A percentile compares a stretch with the other conserved stretches of the same genome.
Conservation (phyloP, 192 early-diverging fungal genomes). For the Pilobolus umbonatus region DNA sequence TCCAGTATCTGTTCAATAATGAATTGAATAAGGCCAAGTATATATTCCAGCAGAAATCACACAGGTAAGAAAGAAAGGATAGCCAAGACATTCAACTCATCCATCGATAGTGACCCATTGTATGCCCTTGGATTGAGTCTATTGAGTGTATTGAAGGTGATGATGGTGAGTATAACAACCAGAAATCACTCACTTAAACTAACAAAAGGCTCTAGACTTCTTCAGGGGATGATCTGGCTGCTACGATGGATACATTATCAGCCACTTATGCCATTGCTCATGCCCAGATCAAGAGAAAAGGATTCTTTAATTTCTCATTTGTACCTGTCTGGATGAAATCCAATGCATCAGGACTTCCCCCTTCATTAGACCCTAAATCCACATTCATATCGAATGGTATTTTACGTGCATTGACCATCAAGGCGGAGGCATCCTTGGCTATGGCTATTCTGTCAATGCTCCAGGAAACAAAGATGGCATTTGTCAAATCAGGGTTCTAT, state of each 20-base stretch:
- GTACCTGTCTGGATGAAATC: too few species aligned
- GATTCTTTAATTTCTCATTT: conserved; percentile 33
- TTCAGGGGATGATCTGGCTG: conserved; percentile 39
- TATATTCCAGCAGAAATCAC: conserved; percentile 43
- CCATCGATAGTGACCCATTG: conserved; percentile 34
- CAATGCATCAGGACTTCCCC: conserved; percentile 5
- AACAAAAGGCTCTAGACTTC: conserved; percentile 40
- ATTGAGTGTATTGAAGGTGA: conserved; percentile 37
- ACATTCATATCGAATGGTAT: conserved; percentile 41
- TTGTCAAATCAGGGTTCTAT: conserved; percentile 46
- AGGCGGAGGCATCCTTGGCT: conserved; percentile 43
- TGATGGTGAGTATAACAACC: conserved; percentile 23
- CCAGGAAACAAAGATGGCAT: conserved; percentile 46
- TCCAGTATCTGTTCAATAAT: conserved; percentile 47
- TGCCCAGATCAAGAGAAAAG: conserved; percentile 36
- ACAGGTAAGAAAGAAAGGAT: conserved; percentile 19
- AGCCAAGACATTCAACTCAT: not conserved
- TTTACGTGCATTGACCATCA: conserved; percentile 39
- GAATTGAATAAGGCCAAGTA: conserved; percentile 44
- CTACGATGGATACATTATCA: conserved; percentile 38
- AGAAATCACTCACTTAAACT: not conserved
- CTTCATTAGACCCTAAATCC: too few species aligned
- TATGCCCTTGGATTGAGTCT: conserved; percentile 44
- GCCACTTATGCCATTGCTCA: conserved; percentile 37
- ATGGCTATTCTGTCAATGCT: conserved; percentile 43